Base-by-base conservation (phyloP, 306 rosid genomes). In the Sindora glabra region DNA sequence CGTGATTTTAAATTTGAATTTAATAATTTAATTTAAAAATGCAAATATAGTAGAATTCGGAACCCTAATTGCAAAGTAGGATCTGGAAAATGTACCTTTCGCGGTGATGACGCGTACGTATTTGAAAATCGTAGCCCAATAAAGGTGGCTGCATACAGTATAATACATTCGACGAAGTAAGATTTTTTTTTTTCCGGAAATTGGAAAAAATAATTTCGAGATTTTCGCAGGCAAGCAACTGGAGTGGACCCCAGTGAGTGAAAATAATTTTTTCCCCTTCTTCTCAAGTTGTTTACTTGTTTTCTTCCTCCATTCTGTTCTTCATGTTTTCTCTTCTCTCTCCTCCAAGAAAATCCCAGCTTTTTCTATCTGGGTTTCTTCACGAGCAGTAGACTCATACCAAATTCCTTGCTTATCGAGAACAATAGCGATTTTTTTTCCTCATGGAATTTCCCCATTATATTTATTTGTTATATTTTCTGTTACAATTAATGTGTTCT, bases 401-500 rank as follows among this genome's bases (percentile, higher is more conserved):
- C 67, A 69, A 72, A 78, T 82, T 82, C 84, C 60, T 78, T 73
- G 79, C 78, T 82, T 69, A 7, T 62, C 41, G 5, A 50, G 21
- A 53, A 73, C n/a, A 64, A 69, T 54, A 40, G 48, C 69, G 55
- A 49, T 52, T 52, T 57, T 53, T 65, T 33, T 51, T 14, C 29
- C 14, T n/a, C 23, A 2, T 23, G 62, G 40, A 57, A 50, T 24
- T 71, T 64, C 23, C n/a, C 30, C 36, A 25, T 51, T 19, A 12
- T 10, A 19, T 33, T 53, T 25, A n/a, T n/a, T n/a, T n/a, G n/a
- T n/a, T n/a, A n/a, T n/a, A n/a, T n/a, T n/a, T n/a, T n/a, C n/a
- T n/a, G n/a, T n/a, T n/a, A n/a, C n/a, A n/a, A n/a, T 8, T 21
- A 15, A 34, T 18, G 17, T 44, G 5, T 10, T 46, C 6, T 40